Evolutionary conservation across 208 protist genomes (phyloP).

Genomic region (Leptomonas pyrrhocoris): DNA sequence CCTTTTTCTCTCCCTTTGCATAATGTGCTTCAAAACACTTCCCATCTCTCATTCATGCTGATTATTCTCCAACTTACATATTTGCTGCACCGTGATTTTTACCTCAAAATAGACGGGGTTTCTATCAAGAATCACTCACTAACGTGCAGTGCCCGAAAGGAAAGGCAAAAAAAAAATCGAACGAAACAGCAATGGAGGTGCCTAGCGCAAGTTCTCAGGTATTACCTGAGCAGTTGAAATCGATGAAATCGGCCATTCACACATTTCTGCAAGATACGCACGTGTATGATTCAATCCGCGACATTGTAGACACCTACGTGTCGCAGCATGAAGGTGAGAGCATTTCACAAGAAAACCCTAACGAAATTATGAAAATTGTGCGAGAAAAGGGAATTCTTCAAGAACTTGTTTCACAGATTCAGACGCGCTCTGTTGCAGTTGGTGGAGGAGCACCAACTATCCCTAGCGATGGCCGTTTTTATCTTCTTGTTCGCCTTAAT

Average conservation of each 20-base stretch:
- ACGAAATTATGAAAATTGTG: slow-evolving; percentile 84
- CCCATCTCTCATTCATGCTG: background rate
- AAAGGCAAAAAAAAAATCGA: background rate
- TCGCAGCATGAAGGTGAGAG: slow-evolving; percentile 55
- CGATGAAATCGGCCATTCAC: slow-evolving; percentile 85
- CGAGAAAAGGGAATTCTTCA: slow-evolving; percentile 86
- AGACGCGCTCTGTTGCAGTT: slow-evolving; percentile 25
- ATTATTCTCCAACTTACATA: background rate
- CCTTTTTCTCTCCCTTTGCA: slow-evolving; percentile 3
- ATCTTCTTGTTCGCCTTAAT: slow-evolving; percentile 79
- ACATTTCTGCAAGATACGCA: slow-evolving; percentile 76
- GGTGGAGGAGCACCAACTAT: slow-evolving; percentile 12
- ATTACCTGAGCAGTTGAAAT: slow-evolving; percentile 56
- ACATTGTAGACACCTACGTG: slow-evolving; percentile 89
- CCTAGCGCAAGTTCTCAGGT: slow-evolving; percentile 31
- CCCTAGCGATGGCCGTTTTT: slow-evolving; percentile 50
- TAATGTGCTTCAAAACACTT: background rate
- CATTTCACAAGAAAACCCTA: slow-evolving; percentile 39
- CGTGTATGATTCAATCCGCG: slow-evolving; percentile 89
- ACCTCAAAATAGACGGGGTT: background rate
- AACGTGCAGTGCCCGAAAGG: background rate
- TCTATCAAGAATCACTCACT: background rate
- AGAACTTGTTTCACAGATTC: slow-evolving; percentile 62
- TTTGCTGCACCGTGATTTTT: background rate
- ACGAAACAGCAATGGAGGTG: slow-evolving; percentile 26